Evolutionary conservation across 495 filamentous ascomycete genomes (phyloP), one percentile per base, ranked within the genome.

Genomic region (Glonium stellatum): DNA sequence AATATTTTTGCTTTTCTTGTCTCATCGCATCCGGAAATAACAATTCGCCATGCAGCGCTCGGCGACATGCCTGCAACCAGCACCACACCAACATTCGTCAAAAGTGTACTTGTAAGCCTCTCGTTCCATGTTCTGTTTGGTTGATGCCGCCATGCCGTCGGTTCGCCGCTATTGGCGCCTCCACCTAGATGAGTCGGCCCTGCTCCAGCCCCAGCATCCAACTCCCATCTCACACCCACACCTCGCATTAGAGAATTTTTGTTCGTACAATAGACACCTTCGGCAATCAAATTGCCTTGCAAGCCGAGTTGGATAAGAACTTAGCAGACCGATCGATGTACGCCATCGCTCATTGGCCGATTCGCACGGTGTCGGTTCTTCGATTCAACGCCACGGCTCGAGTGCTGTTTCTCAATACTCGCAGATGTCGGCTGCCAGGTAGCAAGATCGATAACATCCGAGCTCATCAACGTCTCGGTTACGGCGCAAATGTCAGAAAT

Each of bases 271-370:
- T 44, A 44, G 39, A 44, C 3, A 13, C 18, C 12, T 2, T 44
- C 12, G 1, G 2, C 3, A 11, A 18, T 44, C 13, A 44, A 2
- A 31, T 31, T 11, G 39, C 39, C 39, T 44, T 13, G 12, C 18
- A 44, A 44, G 39, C 39, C 39, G 18, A 1, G 39, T 11, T 11
- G 39, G 3, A 52, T 8, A 23, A 51, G 19, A n/a, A 48, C 63
- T 41, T 74, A 85, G 37, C 83, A 85, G 0, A 85, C 83, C 23
- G 69, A 73, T 64, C 83, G 71, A 67, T 85, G 82, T 42, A 87
- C 79, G 5, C 83, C 84, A 27, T 82, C 70, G n/a, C 59, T 71
- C 79, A 85, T 77, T 42, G 80, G 77, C 62, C 67, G 67, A 41
- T 61, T 60, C 19, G 65, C 69, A 61, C 71, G 73, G 48, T 76